Percentiles rank a stretch among this genome's conserved stretches.
phyloP scores from a whole-genome alignment of 805 yeast species.

The Danielozyma ontarioensis region DNA sequence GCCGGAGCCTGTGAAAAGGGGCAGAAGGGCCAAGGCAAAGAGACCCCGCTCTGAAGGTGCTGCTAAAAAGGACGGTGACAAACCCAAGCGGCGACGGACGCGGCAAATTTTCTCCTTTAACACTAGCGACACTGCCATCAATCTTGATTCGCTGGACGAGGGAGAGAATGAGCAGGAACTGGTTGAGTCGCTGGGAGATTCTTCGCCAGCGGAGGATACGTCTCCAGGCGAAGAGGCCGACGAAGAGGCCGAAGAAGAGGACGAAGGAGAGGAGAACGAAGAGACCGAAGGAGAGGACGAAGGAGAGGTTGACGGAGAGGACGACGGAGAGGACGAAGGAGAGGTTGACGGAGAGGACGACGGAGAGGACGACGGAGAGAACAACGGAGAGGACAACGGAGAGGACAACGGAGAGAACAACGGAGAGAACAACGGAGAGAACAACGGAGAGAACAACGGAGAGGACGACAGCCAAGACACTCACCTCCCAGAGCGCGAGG shows the following conservation, averaged over 20 bases:
- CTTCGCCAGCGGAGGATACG: too few relatives aligned
- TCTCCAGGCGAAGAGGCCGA: too few relatives aligned
- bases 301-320: background rate
- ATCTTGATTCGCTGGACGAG: too few relatives aligned
- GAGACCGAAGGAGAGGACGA: background rate
- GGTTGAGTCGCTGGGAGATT: too few relatives aligned
- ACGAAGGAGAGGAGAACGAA: background rate
- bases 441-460: background rate
- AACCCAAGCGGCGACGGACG: too few relatives aligned
- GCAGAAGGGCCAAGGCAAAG: slow-evolving; percentile 4
- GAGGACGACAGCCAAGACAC: background rate
- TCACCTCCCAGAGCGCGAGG: background rate
- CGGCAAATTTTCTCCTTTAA: too few relatives aligned
- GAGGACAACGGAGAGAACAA: background rate
- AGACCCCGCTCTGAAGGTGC: too few relatives aligned
- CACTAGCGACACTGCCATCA: too few relatives aligned
- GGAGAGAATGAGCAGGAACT: too few relatives aligned
- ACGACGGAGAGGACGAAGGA: background rate
- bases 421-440: slow-evolving; percentile 1
- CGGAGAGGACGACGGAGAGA: background rate
- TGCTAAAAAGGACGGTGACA: too few relatives aligned
- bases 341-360: background rate
- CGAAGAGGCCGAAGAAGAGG: background rate
- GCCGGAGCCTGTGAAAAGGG: background rate
- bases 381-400: background rate